Conservation (phyloP, 1,284 basidiomycete species). For the Ganoderma meredithae region DNA sequence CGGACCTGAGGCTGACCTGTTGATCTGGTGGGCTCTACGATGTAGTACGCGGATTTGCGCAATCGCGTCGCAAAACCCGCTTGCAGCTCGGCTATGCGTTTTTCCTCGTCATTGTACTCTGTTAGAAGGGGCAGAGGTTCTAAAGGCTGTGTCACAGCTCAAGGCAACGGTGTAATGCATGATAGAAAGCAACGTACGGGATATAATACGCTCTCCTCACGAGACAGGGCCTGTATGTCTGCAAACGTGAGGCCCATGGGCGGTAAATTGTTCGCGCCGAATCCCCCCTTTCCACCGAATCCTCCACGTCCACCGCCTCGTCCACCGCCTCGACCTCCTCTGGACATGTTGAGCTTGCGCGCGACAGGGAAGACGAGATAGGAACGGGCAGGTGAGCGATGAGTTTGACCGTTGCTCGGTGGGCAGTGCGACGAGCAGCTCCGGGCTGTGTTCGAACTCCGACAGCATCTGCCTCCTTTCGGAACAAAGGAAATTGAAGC, state of each 20-base stretch:
- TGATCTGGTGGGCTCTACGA: conserved; percentile 73
- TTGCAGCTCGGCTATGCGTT: conserved; percentile 68
- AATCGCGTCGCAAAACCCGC: conserved; percentile 69
- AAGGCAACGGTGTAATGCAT: conserved; percentile 17
- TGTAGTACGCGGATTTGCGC: conserved; percentile 72
- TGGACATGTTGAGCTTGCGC: conserved; percentile 55
- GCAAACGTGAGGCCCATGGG: conserved; percentile 83
- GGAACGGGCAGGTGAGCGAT: neutral
- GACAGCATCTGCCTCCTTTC: conserved; percentile 13
- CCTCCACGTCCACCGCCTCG: conserved; percentile 62
- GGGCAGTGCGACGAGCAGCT: conserved; percentile 22
- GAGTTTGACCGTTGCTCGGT: conserved; percentile 7
- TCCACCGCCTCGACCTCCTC: conserved; percentile 59
- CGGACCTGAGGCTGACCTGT: conserved; percentile 53
- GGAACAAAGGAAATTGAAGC: conserved; percentile 22
- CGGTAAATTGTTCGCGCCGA: conserved; percentile 53
- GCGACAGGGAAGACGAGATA: conserved; percentile 7
- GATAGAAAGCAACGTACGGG: conserved; percentile 61
- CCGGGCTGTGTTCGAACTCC: conserved; percentile 32
- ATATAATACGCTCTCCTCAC: conserved; percentile 78
- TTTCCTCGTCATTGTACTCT: conserved; percentile 69
- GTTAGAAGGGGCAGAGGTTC: conserved; percentile 69
- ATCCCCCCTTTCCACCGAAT: conserved; percentile 54
- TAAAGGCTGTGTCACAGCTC: conserved; percentile 52
- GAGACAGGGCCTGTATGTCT: conserved; percentile 76